Evolutionary conservation across 2,329 filamentous ascomycete species (phyloP).

Genomic region (Purpureocillium takamizusanense): DNA sequence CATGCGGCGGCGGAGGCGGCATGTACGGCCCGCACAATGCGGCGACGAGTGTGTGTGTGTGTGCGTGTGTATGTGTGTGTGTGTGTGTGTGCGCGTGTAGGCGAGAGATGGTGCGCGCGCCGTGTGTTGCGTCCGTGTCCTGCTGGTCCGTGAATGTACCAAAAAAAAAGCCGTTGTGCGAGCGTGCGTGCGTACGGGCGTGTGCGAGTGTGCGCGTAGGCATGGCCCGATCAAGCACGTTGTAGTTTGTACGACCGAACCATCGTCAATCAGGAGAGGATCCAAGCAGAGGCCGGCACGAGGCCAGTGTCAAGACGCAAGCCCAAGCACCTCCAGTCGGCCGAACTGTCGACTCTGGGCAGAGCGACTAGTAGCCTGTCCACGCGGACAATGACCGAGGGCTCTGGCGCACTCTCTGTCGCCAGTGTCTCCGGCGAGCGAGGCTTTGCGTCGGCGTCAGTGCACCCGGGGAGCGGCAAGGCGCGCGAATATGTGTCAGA

Average conservation of each 20-base stretch:
- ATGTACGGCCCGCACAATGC: no score
- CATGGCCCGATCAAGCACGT: conserved; percentile 4
- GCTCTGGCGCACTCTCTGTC: neutral
- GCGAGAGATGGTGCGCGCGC: no score
- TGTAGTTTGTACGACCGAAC: neutral
- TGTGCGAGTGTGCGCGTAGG: conserved; percentile 8
- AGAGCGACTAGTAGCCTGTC: no score
- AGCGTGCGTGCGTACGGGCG: no score
- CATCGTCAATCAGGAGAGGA: neutral
- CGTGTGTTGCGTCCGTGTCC: neutral
- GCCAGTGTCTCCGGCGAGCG: no score
- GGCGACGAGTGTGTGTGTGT: no score
- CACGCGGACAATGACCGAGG: conserved; percentile 1
- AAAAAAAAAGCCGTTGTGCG: no score
- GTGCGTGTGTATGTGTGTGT: neutral
- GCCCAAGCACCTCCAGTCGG: no score
- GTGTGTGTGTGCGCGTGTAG: neutral
- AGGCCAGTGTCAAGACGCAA: neutral
- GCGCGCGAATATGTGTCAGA: neutral
- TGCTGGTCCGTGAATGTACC: no score
- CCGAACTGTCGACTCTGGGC: no score
- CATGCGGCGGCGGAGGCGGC: conserved; percentile 1
- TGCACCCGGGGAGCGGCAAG: neutral
- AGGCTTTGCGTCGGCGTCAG: neutral
- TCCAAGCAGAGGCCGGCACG: conserved; percentile 1